Evolutionary conservation across 345 rosid genomes (phyloP), one percentile per base, ranked within the genome.

Genomic region (Dipteronia dyeriana): DNA sequence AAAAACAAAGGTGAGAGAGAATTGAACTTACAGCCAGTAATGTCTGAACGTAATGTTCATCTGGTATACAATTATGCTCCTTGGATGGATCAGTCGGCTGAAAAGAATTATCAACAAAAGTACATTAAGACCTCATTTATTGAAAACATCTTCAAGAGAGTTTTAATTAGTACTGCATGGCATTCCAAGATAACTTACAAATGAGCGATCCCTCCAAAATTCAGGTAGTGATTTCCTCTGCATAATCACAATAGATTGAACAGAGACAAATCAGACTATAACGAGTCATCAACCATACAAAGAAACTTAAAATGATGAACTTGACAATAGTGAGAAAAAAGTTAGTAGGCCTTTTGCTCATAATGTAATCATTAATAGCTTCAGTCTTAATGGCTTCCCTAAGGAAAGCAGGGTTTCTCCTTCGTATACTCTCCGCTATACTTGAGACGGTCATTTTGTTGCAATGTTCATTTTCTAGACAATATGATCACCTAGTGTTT

Each of bases 61-160:
- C 98, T 9, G 98, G 97, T 83, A 94, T 94, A 74, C 98, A 94
- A 81, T 94, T 92, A 85, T 92, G 98, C 87, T 96, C 98, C 80
- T 85, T 90, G 54, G 91, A 80, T 68, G 89, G 84, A 85, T 96
- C 96, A 72, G 81, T 83, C 63, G 95, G 94, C 98, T 96, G 90
- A 77, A 39, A 80, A 78, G 62, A 83, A 82, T 73, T 31, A 45
- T 59, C 11, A 76, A 26, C 43, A 65, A 56, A 67, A n/a, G 41
- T 9, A 60, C 29, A 65, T 67, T 66, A 60, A 34, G n/a, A 49
- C 51, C 20, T 54, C 59, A 70, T 70, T 38, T 43, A 69, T 49
- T n/a, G 43, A 66, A 59, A 78, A 57, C n/a, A 68, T 31, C 5
- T 61, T 60, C 66, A 43, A 74, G 43, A 39, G 45, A 49, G 9